These are phyloP conservation scores for Podospora anserina DNA, from an alignment of 495 filamentous ascomycete genomes.

Conservation along the genomic window DNA sequence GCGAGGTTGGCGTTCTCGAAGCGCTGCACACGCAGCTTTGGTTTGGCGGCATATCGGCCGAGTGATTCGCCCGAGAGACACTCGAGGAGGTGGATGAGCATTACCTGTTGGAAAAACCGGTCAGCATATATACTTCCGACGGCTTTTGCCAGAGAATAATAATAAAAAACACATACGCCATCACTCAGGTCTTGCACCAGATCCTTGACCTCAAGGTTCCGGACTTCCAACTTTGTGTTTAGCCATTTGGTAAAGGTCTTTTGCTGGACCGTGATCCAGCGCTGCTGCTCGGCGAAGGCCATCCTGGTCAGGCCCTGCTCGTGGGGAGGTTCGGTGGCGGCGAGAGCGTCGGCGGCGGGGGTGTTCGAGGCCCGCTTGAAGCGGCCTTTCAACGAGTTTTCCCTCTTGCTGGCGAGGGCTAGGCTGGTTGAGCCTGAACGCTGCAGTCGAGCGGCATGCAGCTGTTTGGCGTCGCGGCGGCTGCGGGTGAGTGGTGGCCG, in stretches of 20 bases:
- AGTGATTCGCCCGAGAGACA: slow-evolving; percentile 90
- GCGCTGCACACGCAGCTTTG: slow-evolving; percentile 91
- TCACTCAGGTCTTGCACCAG: slow-evolving; percentile 86
- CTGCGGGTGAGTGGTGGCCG: slow-evolving; percentile 24
- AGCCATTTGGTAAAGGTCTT: slow-evolving; percentile 99
- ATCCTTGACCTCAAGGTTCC: slow-evolving; percentile 73
- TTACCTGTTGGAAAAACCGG: slow-evolving; percentile 55
- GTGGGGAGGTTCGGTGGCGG: slow-evolving; percentile 36
- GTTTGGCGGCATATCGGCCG: slow-evolving; percentile 91
- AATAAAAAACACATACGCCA: slow-evolving; percentile 58
- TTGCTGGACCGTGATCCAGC: slow-evolving; percentile 94
- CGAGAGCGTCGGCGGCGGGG: slow-evolving; percentile 29
- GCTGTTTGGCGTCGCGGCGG: slow-evolving; percentile 35
- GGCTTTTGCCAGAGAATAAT: background rate
- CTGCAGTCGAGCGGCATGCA: slow-evolving; percentile 34
- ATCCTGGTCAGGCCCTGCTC: slow-evolving; percentile 47
- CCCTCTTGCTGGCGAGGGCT: slow-evolving; percentile 28
- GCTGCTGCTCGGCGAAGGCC: slow-evolving; percentile 65
- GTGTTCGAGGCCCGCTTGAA: slow-evolving; percentile 29
- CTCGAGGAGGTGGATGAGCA: slow-evolving; percentile 94
- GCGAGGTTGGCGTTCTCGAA: slow-evolving; percentile 98
- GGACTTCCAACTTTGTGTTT: slow-evolving; percentile 83
- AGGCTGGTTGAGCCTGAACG: slow-evolving; percentile 35
- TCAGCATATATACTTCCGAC: slow-evolving; percentile 5
- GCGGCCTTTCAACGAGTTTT: slow-evolving; percentile 25